Evolutionary conservation across 2,329 filamentous ascomycete species (phyloP).

Genomic region (Ophidiomyces ophidiicola): DNA sequence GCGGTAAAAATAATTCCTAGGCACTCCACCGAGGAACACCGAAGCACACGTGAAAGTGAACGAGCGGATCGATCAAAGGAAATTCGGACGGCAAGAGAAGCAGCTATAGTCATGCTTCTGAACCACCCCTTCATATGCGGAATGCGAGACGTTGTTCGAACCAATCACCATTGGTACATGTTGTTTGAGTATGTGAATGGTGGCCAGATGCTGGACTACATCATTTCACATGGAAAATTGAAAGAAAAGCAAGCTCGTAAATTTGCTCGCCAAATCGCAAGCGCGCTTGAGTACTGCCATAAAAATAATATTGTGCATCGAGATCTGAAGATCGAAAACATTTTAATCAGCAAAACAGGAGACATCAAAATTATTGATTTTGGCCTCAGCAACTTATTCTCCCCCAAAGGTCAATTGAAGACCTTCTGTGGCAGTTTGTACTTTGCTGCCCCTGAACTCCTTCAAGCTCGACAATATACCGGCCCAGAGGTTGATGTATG

Average conservation of each 20-base stretch:
- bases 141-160: constrained; percentile 87
- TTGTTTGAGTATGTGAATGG: constrained; percentile 98
- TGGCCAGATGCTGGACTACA: constrained; percentile 98
- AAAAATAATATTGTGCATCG: constrained; percentile 96
- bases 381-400: constrained; percentile 89
- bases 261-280: constrained; percentile 93
- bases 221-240: constrained; percentile 91
- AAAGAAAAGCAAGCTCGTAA: constrained; percentile 98
- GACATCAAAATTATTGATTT: constrained; percentile 99
- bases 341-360: constrained; percentile 95
- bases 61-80: constrained; percentile 93
- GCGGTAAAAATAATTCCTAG: constrained; percentile 95
- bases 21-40: constrained; percentile 74
- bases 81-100: constrained; percentile 84
- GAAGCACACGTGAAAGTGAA: constrained; percentile 61
- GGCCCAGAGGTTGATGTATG: constrained; percentile 95
- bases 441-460: constrained; percentile 86
- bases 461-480: constrained; percentile 88
- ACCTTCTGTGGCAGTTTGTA: constrained; percentile 97
- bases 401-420: constrained; percentile 71
- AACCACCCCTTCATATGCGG: constrained; percentile 94
- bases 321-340: constrained; percentile 97
- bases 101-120: constrained; percentile 86
- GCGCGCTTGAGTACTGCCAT: constrained; percentile 92
- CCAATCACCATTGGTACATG: constrained; percentile 99